Percentiles rank a stretch among this genome's conserved stretches.
Conservation (phyloP, 441 rosid species). For the Caryocar brasiliense region DNA sequence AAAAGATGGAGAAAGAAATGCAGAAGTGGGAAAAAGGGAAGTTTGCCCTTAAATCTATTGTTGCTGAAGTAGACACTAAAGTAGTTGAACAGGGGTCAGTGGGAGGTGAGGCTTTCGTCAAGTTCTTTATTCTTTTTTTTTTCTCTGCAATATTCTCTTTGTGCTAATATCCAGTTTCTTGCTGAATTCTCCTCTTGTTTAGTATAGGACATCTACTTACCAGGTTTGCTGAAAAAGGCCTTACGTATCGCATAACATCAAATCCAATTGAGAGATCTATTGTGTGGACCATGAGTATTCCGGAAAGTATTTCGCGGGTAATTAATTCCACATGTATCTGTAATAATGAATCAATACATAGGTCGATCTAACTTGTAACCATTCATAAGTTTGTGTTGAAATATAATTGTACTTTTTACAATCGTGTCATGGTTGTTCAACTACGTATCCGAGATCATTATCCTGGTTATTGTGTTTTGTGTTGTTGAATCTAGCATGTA, state of each 20-base stretch:
- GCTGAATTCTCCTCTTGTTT: conserved; percentile 22
- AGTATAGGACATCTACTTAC: conserved; percentile 75
- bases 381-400: too few species aligned
- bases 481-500: too few species aligned
- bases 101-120: conserved; percentile 49
- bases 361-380: too few species aligned
- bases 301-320: conserved; percentile 73
- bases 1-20: conserved; percentile 65
- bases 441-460: too few species aligned
- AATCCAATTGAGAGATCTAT: conserved; percentile 85
- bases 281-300: conserved; percentile 72
- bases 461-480: conserved; percentile 2
- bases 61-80: conserved; percentile 71
- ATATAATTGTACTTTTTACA: background rate
- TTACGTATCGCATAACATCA: conserved; percentile 50
- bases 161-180: conserved; percentile 10
- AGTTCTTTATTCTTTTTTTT: conserved; percentile 1
- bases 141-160: background rate
- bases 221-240: conserved; percentile 79
- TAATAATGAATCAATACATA: too few species aligned
- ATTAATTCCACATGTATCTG: too few species aligned
- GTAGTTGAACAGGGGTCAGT: conserved; percentile 65
- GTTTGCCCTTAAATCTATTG: conserved; percentile 73
- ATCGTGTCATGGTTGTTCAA: too few species aligned
- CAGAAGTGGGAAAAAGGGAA: conserved; percentile 91